Evolutionary conservation across 2,329 filamentous ascomycete genomes (phyloP).

Genomic region (Colletotrichum siamense): DNA sequence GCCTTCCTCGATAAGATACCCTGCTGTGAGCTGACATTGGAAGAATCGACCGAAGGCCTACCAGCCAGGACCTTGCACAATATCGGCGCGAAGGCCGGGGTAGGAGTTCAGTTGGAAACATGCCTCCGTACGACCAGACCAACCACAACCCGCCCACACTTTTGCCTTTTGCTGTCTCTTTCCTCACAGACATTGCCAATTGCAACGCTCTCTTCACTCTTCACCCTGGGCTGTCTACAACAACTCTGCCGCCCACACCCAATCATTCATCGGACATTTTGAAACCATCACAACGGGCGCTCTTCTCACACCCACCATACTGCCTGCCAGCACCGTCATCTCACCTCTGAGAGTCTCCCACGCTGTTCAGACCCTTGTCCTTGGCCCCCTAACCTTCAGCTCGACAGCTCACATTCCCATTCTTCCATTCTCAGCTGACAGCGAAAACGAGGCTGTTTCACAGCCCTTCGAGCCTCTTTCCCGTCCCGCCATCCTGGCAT

Average conservation of each 20-base stretch:
- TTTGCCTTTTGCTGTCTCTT: background rate
- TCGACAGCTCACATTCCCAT: background rate
- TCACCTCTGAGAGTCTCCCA: background rate
- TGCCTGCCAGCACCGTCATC: conserved; percentile 1
- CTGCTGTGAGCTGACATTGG: background rate
- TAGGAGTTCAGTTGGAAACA: conserved; percentile 12
- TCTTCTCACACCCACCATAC: background rate
- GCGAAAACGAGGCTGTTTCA: conserved; percentile 19
- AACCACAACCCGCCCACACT: background rate
- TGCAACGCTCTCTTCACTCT: background rate
- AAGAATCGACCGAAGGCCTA: background rate
- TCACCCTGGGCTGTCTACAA: background rate
- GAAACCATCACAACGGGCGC: background rate
- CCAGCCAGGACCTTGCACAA: conserved; percentile 1
- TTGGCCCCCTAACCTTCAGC: background rate
- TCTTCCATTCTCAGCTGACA: background rate
- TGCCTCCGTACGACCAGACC: background rate
- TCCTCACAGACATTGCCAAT: background rate
- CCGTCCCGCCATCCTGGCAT: background rate
- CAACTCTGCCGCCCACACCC: background rate
- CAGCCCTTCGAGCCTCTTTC: background rate
- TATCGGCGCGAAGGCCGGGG: background rate
- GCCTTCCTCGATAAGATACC: background rate
- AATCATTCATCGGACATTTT: background rate
- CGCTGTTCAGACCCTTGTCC: background rate